phyloP scores from a whole-genome alignment of 768 basidiomycete species.

The Podaxis sp. region DNA sequence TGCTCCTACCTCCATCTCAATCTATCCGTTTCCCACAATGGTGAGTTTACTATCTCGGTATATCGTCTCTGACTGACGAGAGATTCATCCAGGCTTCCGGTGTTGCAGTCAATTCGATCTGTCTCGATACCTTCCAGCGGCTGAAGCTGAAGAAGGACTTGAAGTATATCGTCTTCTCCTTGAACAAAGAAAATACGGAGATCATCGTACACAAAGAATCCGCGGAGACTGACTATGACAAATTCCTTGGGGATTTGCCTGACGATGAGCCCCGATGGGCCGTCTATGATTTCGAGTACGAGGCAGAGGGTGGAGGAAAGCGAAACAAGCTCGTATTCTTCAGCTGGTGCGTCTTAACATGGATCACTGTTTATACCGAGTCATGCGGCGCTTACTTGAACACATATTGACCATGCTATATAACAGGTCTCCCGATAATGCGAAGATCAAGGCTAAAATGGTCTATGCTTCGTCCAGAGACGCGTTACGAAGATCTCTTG shows the following conservation, averaged over 20 bases:
- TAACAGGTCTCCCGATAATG: constrained; percentile 79
- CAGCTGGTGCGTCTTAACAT: constrained; percentile 67
- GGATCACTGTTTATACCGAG: not conserved
- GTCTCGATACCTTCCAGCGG: constrained; percentile 59
- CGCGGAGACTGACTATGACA: constrained; percentile 54
- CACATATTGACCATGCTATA: constrained; percentile 17
- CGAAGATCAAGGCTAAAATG: constrained; percentile 93
- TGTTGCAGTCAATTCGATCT: constrained; percentile 56
- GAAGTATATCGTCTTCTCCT: constrained; percentile 77
- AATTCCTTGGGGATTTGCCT: constrained; percentile 74
- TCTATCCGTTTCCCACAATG: constrained; percentile 26
- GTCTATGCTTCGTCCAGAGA: constrained; percentile 87
- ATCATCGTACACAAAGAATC: constrained; percentile 77
- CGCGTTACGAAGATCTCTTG: constrained; percentile 67
- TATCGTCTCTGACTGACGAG: constrained; percentile 9
- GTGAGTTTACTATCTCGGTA: constrained; percentile 17
- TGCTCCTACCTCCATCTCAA: constrained; percentile 26
- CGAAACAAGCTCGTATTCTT: constrained; percentile 86
- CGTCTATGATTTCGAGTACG: constrained; percentile 89
- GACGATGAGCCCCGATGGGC: constrained; percentile 80
- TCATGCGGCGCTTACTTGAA: not conserved
- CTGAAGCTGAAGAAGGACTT: constrained; percentile 68
- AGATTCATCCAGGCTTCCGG: constrained; percentile 55
- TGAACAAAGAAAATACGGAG: constrained; percentile 63
- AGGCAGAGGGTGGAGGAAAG: constrained; percentile 69